phyloP scores from a whole-genome alignment of 2,329 filamentous ascomycete species.

The Berkeleyomyces basicola region DNA sequence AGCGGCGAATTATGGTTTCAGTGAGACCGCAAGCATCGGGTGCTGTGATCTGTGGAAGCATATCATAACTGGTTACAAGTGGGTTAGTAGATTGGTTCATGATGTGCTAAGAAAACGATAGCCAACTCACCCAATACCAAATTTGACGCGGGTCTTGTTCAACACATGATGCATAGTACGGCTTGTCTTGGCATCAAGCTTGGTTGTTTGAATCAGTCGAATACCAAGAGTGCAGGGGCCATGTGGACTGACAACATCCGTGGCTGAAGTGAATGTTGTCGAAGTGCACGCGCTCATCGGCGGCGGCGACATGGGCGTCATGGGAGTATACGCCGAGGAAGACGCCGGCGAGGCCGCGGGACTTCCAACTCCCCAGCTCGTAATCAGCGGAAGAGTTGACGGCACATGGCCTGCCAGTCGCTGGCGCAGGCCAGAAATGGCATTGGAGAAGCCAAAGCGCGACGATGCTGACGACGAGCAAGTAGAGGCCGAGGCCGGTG shows the following conservation, averaged over 20 bases:
- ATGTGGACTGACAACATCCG: slow-evolving; percentile 20
- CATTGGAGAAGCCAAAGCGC: slow-evolving; percentile 20
- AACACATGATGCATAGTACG: slow-evolving; percentile 32
- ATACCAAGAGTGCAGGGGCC: slow-evolving; percentile 29
- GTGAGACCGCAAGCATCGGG: slow-evolving; percentile 30
- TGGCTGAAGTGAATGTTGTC: slow-evolving; percentile 23
- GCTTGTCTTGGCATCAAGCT: slow-evolving; percentile 30
- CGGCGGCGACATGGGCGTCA: slow-evolving; percentile 25
- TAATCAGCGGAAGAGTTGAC: not conserved
- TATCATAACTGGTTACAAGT: slow-evolving; percentile 21
- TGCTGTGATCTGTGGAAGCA: slow-evolving; percentile 28
- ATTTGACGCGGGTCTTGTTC: slow-evolving; percentile 34
- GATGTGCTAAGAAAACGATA: not conserved
- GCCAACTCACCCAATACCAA: slow-evolving; percentile 17
- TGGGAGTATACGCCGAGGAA: slow-evolving; percentile 21
- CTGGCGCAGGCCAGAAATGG: slow-evolving; percentile 21
- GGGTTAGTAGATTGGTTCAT: not conserved
- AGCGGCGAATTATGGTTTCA: slow-evolving; percentile 36
- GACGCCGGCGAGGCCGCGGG: slow-evolving; percentile 14
- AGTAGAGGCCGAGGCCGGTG: slow-evolving; percentile 16
- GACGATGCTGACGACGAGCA: slow-evolving; percentile 16
- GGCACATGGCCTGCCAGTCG: slow-evolving; percentile 16
- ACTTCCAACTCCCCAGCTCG: slow-evolving; percentile 1
- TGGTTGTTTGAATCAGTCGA: slow-evolving; percentile 32
- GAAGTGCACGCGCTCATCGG: slow-evolving; percentile 35